phyloP scores from a whole-genome alignment of 2,329 filamentous ascomycete genomes.

The Magnaporthiopsis poae region DNA sequence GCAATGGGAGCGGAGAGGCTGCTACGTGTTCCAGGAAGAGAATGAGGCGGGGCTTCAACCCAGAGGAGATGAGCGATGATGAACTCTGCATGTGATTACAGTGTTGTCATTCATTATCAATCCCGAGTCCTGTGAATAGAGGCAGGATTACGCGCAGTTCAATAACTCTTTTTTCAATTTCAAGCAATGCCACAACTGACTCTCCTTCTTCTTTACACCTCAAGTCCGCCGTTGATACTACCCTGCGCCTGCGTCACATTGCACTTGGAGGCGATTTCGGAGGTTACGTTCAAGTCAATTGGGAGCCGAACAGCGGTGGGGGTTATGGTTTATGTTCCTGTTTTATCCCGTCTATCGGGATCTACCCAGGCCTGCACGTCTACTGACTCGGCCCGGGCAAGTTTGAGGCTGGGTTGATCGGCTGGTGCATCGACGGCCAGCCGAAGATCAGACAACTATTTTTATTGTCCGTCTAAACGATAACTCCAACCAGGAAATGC shows the following conservation, averaged over 20 bases:
- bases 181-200: not conserved
- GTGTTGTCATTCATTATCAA: no score
- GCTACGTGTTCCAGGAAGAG: not conserved
- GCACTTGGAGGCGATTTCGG: not conserved
- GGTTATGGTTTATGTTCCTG: no score
- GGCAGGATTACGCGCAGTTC: no score
- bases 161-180: not conserved
- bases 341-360: not conserved
- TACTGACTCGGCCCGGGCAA: not conserved
- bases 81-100: slow-evolving; percentile 13
- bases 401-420: not conserved
- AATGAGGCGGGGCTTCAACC: not conserved
- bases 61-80: slow-evolving; percentile 11
- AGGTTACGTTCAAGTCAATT: no score
- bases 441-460: no score
- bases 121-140: no score
- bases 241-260: not conserved
- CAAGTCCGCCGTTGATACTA: not conserved
- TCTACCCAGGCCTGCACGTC: not conserved
- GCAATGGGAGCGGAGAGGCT: no score
- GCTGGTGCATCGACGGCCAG: no score
- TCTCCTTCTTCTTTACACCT: not conserved
- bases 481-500: no score
- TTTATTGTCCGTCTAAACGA: no score
- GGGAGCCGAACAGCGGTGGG: no score